phyloP scores from a whole-genome alignment of 371 early-diverging fungal genomes.

The Mucor velutinosus region DNA sequence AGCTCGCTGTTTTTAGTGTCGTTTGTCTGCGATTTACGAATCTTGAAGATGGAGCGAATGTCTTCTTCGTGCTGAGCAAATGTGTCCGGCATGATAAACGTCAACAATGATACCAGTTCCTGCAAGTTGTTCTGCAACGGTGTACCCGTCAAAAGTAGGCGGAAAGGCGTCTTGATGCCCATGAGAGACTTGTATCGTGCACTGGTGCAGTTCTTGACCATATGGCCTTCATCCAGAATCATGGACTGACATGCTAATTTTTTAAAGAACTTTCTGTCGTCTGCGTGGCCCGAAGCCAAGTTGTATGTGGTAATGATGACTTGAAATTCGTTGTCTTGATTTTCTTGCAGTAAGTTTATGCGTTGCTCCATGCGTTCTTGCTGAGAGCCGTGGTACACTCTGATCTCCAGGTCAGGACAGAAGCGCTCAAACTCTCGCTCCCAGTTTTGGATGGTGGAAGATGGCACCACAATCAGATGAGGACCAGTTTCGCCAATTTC shows the following conservation, averaged over 20 bases:
- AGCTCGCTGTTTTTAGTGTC: conserved; percentile 26
- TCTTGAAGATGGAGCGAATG: conserved; percentile 55
- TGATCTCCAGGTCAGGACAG: conserved; percentile 69
- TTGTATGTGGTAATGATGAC: conserved; percentile 76
- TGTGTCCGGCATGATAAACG: conserved; percentile 91
- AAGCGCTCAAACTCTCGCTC: conserved; percentile 81
- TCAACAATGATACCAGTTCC: conserved; percentile 80
- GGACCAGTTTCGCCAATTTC: conserved; percentile 67
- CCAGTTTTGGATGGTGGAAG: conserved; percentile 92
- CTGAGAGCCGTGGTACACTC: conserved; percentile 75
- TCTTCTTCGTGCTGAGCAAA: conserved; percentile 69
- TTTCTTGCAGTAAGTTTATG: conserved; percentile 40
- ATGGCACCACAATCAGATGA: conserved; percentile 86
- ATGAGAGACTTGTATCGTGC: conserved; percentile 81
- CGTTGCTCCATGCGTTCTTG: conserved; percentile 65
- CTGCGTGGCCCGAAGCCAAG: conserved; percentile 70
- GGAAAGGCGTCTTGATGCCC: conserved; percentile 58
- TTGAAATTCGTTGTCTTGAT: conserved; percentile 33
- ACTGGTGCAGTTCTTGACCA: conserved; percentile 86
- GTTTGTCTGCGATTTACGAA: conserved; percentile 31
- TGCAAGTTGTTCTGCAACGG: conserved; percentile 91
- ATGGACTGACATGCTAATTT: conserved; percentile 57
- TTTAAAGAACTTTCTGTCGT: conserved; percentile 78
- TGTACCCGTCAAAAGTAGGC: conserved; percentile 76
- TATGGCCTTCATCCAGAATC: conserved; percentile 96